Conservation (phyloP, 2,329 filamentous ascomycete genomes). For the Hypoxylon sp. region DNA sequence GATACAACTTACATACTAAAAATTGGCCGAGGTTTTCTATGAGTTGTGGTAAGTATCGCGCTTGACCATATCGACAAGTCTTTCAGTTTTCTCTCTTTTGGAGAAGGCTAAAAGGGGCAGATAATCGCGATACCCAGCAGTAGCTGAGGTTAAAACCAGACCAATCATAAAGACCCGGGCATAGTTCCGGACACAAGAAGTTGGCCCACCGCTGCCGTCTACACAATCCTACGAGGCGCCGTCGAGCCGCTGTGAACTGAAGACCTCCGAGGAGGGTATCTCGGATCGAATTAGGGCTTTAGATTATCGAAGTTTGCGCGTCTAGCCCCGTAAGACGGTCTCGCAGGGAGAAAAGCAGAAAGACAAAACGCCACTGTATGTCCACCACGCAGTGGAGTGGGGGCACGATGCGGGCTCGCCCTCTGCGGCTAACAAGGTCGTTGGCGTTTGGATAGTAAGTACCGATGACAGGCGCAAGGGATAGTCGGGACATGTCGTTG, state of each 20-base stretch:
- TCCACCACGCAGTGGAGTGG: conserved; percentile 21
- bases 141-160: background rate
- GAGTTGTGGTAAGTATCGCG: background rate
- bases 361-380: conserved; percentile 12
- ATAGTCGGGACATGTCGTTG: background rate
- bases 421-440: conserved; percentile 1
- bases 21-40: background rate
- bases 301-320: too few relatives aligned
- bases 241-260: conserved; percentile 24
- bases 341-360: conserved; percentile 15
- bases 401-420: conserved; percentile 21
- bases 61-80: background rate
- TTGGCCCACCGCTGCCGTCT: background rate
- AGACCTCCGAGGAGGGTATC: conserved; percentile 21
- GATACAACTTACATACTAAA: background rate
- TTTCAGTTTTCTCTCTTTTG: background rate
- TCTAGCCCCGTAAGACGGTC: conserved; percentile 12
- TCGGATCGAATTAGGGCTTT: background rate
- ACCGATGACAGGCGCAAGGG: background rate
- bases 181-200: conserved; percentile 3
- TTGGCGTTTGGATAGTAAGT: background rate
- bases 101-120: background rate
- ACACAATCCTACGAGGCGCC: conserved; percentile 20
- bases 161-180: background rate
- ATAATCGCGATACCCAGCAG: background rate